Evolutionary conservation across 192 early-diverging fungal species (phyloP), one percentile per base, ranked within the genome.

Genomic region (Coemansia sp.): DNA sequence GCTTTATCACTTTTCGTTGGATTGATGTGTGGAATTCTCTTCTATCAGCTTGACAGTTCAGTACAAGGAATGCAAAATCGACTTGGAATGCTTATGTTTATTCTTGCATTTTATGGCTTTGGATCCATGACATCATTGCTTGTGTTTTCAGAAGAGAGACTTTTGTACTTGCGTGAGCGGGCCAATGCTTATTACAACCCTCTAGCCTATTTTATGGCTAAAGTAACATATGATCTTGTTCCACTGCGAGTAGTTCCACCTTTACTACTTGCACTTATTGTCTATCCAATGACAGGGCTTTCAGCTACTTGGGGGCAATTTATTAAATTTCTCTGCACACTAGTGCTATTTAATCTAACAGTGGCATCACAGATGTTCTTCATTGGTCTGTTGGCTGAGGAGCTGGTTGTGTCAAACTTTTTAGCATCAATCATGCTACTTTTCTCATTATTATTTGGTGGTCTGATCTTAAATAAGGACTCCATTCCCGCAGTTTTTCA

Each of bases 371-470:
- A 86, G 14, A 94, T 92, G 65, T 69, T 95, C 7, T 85, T 86
- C 30, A 87, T 93, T 49, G 87, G 86, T 21, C 84, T 95, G n/a
- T 76, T 90, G 1, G 83, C 90, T 38, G 74, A 85, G 21, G 89
- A 94, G 59, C 71, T 87, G 28, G 87, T 84, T n/a, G 76, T 93
- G 14, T 86, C 93, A 12, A 90, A 88, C 32, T 82, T 96, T 27
- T 55, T 93, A 25, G 88, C 88, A 23, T 91, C 86, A 3, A 85
- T 96, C 56, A 82, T 90, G 26, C 92, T 96, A 72, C 73, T 96
- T 25, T 96, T 93, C 82, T 87, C 88, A 30, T 92, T 97, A 85
- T 64, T 97, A 18, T 97, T 95, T 74, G 93, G 90, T 16, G 94
- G 94, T 0, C 82, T 97, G 8, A 76, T 97, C 22, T 75, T 97